Evolutionary conservation across 139 green algal genomes (phyloP).

Genomic region (Microglena sp.): DNA sequence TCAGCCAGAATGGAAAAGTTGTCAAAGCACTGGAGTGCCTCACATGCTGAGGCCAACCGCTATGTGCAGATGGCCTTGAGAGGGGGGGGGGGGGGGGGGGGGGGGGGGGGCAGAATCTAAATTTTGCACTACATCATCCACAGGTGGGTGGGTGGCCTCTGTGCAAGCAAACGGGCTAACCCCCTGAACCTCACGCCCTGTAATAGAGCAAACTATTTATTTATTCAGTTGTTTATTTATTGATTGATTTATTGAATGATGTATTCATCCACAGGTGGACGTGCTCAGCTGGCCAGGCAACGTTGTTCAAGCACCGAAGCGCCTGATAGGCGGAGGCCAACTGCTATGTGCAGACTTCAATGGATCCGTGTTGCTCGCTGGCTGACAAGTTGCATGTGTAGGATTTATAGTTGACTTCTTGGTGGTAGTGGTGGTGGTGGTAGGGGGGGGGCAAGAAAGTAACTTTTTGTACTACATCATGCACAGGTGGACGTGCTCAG

Average conservation of each 20-base stretch:
- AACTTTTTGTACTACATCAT: background rate
- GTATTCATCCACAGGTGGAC: constrained; percentile 12
- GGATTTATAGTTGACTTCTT: background rate
- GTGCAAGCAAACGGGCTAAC: background rate
- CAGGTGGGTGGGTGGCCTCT: background rate
- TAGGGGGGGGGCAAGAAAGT: background rate
- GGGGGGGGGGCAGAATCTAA: no score
- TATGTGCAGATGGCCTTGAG: background rate
- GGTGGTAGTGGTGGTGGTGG: constrained; percentile 1
- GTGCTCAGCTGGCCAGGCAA: background rate
- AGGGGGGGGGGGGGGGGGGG: no score
- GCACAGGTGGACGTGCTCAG: constrained; percentile 14
- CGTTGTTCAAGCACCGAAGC: background rate
- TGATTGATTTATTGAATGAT: no score
- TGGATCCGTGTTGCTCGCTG: constrained; percentile 7
- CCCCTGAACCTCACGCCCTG: background rate
- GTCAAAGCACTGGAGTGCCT: background rate
- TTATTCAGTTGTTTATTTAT: background rate
- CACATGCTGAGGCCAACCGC: background rate
- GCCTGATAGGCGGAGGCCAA: background rate
- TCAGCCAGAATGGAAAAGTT: no score
- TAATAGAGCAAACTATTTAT: background rate
- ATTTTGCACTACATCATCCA: background rate
- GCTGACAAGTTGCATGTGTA: constrained; percentile 5
- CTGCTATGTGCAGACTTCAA: constrained; percentile 13